Evolutionary conservation across 2,329 filamentous ascomycete genomes (phyloP).

Genomic region (Microcyclosporella mali): DNA sequence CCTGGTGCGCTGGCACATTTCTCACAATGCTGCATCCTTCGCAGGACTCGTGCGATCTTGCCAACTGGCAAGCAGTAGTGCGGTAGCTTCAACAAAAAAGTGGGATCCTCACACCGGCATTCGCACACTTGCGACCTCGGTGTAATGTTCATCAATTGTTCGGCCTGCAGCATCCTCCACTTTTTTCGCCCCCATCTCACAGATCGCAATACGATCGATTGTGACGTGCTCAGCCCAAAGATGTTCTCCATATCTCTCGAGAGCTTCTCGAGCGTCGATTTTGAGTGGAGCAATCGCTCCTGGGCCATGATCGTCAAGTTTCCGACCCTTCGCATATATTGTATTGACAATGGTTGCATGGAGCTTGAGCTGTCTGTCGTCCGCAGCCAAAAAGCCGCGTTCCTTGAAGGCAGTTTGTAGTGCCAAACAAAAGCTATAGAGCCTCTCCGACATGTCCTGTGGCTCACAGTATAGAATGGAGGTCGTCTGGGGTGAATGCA

Average conservation of each 20-base stretch:
- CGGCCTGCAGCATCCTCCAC: constrained; percentile 46
- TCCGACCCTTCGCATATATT: constrained; percentile 56
- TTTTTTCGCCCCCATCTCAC: constrained; percentile 78
- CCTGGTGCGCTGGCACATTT: too few relatives aligned
- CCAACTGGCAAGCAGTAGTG: too few relatives aligned
- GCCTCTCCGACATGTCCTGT: constrained; percentile 44
- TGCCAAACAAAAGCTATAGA: constrained; percentile 54
- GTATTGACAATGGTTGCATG: constrained; percentile 87
- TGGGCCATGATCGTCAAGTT: constrained; percentile 27
- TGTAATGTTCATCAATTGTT: constrained; percentile 48
- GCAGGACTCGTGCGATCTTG: too few relatives aligned
- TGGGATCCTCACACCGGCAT: constrained; percentile 9
- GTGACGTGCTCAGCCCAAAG: constrained; percentile 64
- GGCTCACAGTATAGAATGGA: constrained; percentile 63
- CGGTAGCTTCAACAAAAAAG: too few relatives aligned
- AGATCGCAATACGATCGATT: constrained; percentile 69
- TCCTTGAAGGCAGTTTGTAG: constrained; percentile 51
- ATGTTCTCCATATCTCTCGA: constrained; percentile 56
- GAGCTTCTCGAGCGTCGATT: constrained; percentile 37
- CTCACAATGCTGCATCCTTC: too few relatives aligned
- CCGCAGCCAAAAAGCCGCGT: constrained; percentile 51
- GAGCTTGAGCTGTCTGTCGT: constrained; percentile 60
- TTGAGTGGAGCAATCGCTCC: constrained; percentile 33
- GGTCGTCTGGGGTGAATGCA: constrained; percentile 53
- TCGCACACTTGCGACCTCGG: constrained; percentile 37